These are phyloP conservation scores for Ceratocystis eucalypticola DNA, from an alignment of 2,329 filamentous ascomycete genomes.

Conservation along the genomic window DNA sequence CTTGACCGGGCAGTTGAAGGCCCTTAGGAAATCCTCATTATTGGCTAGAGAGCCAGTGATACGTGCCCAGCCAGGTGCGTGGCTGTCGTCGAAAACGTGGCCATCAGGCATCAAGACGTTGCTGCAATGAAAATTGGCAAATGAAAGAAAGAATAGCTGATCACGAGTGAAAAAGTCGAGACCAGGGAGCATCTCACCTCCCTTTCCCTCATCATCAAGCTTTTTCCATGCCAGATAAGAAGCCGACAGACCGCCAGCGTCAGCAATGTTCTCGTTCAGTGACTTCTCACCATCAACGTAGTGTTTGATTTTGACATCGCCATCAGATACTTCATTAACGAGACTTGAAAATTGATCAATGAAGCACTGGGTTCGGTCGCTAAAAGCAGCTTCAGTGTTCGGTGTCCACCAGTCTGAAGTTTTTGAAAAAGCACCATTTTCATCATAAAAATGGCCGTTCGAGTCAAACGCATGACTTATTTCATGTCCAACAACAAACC, in stretches of 20 bases:
- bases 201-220: slow-evolving; percentile 33
- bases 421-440: slow-evolving; percentile 35
- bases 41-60: slow-evolving; percentile 53
- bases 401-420: slow-evolving; percentile 56
- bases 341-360: slow-evolving; percentile 43
- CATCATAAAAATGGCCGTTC: slow-evolving; percentile 49
- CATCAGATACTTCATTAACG: not conserved
- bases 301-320: slow-evolving; percentile 30
- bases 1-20: slow-evolving; percentile 51
- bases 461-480: slow-evolving; percentile 58
- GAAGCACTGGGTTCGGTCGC: slow-evolving; percentile 49
- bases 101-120: slow-evolving; percentile 45
- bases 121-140: slow-evolving; percentile 52
- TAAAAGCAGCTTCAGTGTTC: slow-evolving; percentile 43
- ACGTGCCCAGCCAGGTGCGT: slow-evolving; percentile 50
- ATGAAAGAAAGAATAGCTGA: slow-evolving; percentile 56
- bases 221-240: slow-evolving; percentile 54
- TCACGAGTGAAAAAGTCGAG: slow-evolving; percentile 50
- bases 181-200: slow-evolving; percentile 44
- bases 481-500: slow-evolving; percentile 54
- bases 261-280: slow-evolving; percentile 57
- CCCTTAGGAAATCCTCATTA: slow-evolving; percentile 52
- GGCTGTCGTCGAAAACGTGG: slow-evolving; percentile 48
- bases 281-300: slow-evolving; percentile 51
- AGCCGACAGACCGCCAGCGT: slow-evolving; percentile 51